These are phyloP conservation scores for Dactylella cylindrospora DNA, from an alignment of 2,329 filamentous ascomycete genomes.

Conservation along the genomic window DNA sequence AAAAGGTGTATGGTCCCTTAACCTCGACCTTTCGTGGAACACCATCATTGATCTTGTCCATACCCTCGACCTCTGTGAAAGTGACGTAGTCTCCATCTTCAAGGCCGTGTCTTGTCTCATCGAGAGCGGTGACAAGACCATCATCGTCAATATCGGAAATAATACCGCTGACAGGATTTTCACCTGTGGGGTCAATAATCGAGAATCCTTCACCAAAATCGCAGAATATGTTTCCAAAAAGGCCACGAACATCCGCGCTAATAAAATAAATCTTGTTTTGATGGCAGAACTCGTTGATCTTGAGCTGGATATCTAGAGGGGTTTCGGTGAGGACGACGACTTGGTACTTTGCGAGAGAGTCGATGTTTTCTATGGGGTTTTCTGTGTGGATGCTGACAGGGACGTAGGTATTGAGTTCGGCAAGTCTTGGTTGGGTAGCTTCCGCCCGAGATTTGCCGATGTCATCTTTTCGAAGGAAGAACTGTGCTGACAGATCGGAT, in stretches of 20 bases:
- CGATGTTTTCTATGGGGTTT: constrained; percentile 73
- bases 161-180: constrained; percentile 83
- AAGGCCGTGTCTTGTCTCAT: constrained; percentile 90
- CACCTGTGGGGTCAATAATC: constrained; percentile 83
- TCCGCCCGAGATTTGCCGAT: constrained; percentile 88
- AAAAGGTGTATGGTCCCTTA: constrained; percentile 96
- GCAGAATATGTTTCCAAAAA: constrained; percentile 95
- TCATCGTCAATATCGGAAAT: constrained; percentile 86
- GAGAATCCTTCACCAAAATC: constrained; percentile 96
- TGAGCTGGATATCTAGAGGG: constrained; percentile 74
- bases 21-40: constrained; percentile 89
- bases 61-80: constrained; percentile 87
- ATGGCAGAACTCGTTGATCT: constrained; percentile 90
- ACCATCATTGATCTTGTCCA: constrained; percentile 80
- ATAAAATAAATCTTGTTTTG: constrained; percentile 89
- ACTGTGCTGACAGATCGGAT: constrained; percentile 91
- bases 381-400: constrained; percentile 75
- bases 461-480: constrained; percentile 86
- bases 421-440: constrained; percentile 82
- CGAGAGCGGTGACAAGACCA: constrained; percentile 85
- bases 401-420: constrained; percentile 94
- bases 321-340: constrained; percentile 87
- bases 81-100: constrained; percentile 97
- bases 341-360: constrained; percentile 85
- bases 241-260: constrained; percentile 82